Evolutionary conservation across 352 stramenopile genomes (phyloP), one percentile per base, ranked within the genome.

Genomic region (Saprolegnia parasitica): DNA sequence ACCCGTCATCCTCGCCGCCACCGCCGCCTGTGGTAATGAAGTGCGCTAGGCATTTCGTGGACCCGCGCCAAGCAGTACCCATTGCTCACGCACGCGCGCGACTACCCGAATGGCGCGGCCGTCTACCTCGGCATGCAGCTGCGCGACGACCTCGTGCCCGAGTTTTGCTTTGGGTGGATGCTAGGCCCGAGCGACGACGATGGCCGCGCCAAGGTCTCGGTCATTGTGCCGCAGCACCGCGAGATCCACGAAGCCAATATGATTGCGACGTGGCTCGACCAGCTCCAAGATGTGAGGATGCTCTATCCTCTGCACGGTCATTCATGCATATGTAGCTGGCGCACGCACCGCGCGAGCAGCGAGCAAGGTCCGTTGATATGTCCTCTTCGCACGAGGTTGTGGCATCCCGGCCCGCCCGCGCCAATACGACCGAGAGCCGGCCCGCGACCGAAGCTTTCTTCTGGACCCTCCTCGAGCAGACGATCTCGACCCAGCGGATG

Each of bases 401-500:
- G 18, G 29, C 46, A 61, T 11, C 45, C 18, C 62, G 50, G 1
- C 13, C 23, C 4, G 23, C 47, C 35, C 26, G 47, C 11, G 50
- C 47, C 16, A 39, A 58, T n/a, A 49, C 47, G 20, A 52, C 6
- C 37, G 16, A 50, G 1, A 4, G 24, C 46, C 21, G 42, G 5
- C 20, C 42, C 15, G 13, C 10, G 87, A 89, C 39, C 80, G 89
- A 60, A 81, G 83, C 66, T 79, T 89, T 49, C 77, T 80, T 92
- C 73, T 73, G 90, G 61, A 81, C 89, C 47, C 71, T 92, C 39
- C 74, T 92, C 29, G 82, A 90, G 74, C 86, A 87, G 67, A 92
- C 84, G 20, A 90, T 92, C 65, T 82, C 75, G 24, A 92, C 84
- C 2, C 84, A 92, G 57, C 81, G 89, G 63, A 80, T 92, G 54